Evolutionary conservation across 805 yeast genomes (phyloP), one percentile per base, ranked within the genome.

Genomic region (Ogataea nitratoaversa): DNA sequence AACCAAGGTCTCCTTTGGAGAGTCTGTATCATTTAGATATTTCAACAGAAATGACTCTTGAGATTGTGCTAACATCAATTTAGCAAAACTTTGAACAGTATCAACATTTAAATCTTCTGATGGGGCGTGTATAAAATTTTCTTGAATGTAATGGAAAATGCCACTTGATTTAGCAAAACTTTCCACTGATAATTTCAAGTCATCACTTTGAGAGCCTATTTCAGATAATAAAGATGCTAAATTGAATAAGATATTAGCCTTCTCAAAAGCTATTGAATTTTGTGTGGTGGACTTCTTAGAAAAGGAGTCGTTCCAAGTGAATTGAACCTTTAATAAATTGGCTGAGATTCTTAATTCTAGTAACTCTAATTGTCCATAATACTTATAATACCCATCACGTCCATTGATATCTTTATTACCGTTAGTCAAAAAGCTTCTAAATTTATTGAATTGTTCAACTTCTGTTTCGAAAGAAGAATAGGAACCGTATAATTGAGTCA

Each of bases 101-200:
- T 82, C 77, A 25, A 83, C 84, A 44, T 74, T 69, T 36, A 90
- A 65, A 60, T 91, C 99, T 5, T 72, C 67, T 4, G 89, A 78
- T 1, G 98, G 96, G 0, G 96, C 91, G 62, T 90, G 93, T 34
- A 89, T 65, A 61, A 91, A 91, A 60, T 84, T 85, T 49, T 84
- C 91, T 32, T 82, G 72, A 19, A 90, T 67, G 49, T 76, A 85
- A 44, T 75, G 72, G 54, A 75, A 84, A 23, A 88, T 72, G 1
- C 96, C 95, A 4, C 93, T 83, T 2, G 96, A 79, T 42, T 79
- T 81, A 45, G 87, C 87, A 52, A 84, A 76, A 36, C 67, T 61
- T 30, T 74, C 75, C 45, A 81, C 71, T 0, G 88, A 70, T n/a
- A 61, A 59, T 50, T 85, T 89, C 53, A 72, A 66, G 40, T 78